Evolutionary conservation across 2,329 filamentous ascomycete species (phyloP), one percentile per base, ranked within the genome.

Genomic region (Coniochaeta sp.): DNA sequence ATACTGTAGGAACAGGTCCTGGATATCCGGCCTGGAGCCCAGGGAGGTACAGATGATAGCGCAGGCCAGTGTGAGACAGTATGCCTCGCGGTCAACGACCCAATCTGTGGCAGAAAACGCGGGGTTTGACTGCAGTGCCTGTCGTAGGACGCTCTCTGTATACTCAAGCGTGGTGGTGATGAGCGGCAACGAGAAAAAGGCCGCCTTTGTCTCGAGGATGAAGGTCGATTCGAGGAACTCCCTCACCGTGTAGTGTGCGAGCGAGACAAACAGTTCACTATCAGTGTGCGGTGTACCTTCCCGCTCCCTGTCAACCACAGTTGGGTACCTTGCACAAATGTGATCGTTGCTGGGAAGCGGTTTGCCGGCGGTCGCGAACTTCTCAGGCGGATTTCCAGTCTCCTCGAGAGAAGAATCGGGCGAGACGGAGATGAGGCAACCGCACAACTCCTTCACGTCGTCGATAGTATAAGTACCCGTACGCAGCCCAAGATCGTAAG

Each of bases 211-310:
- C 19, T 47, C 22, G 5, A 26, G 42, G 19, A 47, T 47, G 8
- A 26, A 9, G 14, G 22, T 1, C 0, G 59, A 62, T 30, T 54
- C 24, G n/a, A 66, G 62, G 36, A 58, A 63, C 17, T 65, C 63
- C 19, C 52, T 56, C 7, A 65, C 64, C 2, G 63, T 64, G 38
- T 65, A 64, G 55, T 65, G 63, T 2, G 64, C 63, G 5, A 65
- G 26, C 8, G 34, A 32, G 4, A 64, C 58, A 22, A 47, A 24
- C 6, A 47, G 42, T 3, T 47, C 42, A 9, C 3, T 26, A 9
- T 47, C 42, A 40, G 38, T 5, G 17, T 3, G 5, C 6, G 59
- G 38, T 6, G 44, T 26, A 22, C 60, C 8, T 1, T 8, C 17
- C 22, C 19, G 44, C 32, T 32, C 17, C 5, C 14, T 34, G 14